phyloP scores from a whole-genome alignment of 1,139 yeast genomes.

The Pichia sp. region DNA sequence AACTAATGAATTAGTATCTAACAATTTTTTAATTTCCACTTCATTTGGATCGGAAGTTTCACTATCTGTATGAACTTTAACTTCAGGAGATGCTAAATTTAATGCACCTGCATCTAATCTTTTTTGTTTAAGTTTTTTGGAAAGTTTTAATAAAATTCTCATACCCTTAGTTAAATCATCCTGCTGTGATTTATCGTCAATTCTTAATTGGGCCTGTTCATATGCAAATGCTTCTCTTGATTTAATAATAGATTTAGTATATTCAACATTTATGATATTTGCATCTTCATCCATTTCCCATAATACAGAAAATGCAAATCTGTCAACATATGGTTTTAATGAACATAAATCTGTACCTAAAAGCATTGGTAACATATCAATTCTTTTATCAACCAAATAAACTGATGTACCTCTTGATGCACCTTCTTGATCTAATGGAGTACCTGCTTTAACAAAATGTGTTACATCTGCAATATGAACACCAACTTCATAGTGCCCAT shows the following conservation, averaged over 20 bases:
- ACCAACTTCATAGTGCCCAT: constrained; percentile 95
- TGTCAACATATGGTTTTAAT: constrained; percentile 87
- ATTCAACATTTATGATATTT: constrained; percentile 73
- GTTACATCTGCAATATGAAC: constrained; percentile 99
- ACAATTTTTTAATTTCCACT: constrained; percentile 81
- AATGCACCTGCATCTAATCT: constrained; percentile 94
- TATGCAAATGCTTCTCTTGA: constrained; percentile 95
- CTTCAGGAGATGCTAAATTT: constrained; percentile 96
- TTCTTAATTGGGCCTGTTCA: constrained; percentile 85
- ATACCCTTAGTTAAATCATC: constrained; percentile 88
- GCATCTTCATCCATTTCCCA: constrained; percentile 94
- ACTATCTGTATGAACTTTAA: constrained; percentile 92
- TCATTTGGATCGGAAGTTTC: constrained; percentile 97
- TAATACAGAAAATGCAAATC: constrained; percentile 91
- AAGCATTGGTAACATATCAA: constrained; percentile 96
- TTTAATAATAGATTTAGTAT: constrained; percentile 80
- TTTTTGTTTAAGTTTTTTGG: constrained; percentile 77
- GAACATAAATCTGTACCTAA: constrained; percentile 96
- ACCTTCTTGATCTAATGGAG: constrained; percentile 92
- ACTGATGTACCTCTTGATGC: constrained; percentile 97
- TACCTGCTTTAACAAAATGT: constrained; percentile 89
- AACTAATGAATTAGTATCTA: constrained; percentile 91
- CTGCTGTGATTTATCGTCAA: constrained; percentile 69
- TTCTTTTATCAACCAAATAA: constrained; percentile 96
- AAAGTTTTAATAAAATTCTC: constrained; percentile 70